These are phyloP conservation scores for Entomortierella chlamydospora DNA, from an alignment of 192 early-diverging fungal species.

Conservation along the genomic window DNA sequence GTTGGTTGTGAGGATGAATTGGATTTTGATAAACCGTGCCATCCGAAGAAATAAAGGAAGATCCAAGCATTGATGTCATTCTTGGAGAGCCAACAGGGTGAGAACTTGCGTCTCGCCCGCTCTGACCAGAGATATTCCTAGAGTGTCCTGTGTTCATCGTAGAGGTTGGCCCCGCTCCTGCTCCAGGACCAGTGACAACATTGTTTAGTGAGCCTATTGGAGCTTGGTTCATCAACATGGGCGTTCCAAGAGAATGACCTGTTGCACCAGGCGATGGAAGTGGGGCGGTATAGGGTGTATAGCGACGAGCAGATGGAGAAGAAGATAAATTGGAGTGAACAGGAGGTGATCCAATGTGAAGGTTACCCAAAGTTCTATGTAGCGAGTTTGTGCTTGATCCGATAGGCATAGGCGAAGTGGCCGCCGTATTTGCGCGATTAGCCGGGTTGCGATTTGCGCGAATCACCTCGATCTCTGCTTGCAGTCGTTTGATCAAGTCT, in stretches of 20 bases:
- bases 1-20: conserved; percentile 28
- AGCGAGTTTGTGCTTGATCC: conserved; percentile 31
- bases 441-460: conserved; percentile 55
- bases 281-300: conserved; percentile 32
- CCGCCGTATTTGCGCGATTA: conserved; percentile 2
- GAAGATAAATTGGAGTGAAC: conserved; percentile 31
- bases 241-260: conserved; percentile 11
- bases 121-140: conserved; percentile 14
- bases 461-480: conserved; percentile 66
- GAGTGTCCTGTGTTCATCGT: background rate
- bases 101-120: conserved; percentile 6
- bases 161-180: background rate
- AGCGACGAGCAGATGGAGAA: conserved; percentile 37
- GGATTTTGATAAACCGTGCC: conserved; percentile 28
- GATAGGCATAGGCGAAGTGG: conserved; percentile 17
- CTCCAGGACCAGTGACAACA: conserved; percentile 6
- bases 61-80: conserved; percentile 45
- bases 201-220: background rate
- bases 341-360: conserved; percentile 57
- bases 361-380: conserved; percentile 51
- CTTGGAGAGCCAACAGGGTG: conserved; percentile 28
- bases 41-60: conserved; percentile 37
- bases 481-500: conserved; percentile 71
- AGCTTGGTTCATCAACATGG: background rate
- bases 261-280: conserved; percentile 22